Evolutionary conservation across 2,329 filamentous ascomycete species (phyloP), one percentile per base, ranked within the genome.

Genomic region (Amylocarpus encephaloides): DNA sequence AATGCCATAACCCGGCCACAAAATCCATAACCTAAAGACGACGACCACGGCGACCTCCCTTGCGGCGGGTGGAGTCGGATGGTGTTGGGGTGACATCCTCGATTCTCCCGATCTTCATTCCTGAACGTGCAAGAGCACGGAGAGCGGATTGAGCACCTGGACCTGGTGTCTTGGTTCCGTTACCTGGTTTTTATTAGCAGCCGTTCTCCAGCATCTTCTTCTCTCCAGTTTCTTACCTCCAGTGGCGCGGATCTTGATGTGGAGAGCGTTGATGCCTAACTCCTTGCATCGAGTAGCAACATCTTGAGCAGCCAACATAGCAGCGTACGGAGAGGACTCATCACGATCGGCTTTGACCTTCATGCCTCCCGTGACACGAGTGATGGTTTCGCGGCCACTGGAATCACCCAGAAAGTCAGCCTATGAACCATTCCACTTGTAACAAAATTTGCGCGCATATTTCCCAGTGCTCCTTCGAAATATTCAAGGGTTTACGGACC

Each of bases 311-410:
- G 93, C 93, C 88, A 98, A 91, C 93, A 98, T 98, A 78, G 93
- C 93, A 70, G 93, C 93, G 83, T 98, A 98, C 68, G 93, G 93
- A 65, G 93, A 97, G 69, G 92, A 97, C 82, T 98, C 93, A 79
- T 98, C 93, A 83, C 93, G 92, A 72, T 98, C 91, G 76, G 91
- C 91, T 87, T 98, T 98, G 84, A 98, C 93, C 84, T 98, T 98
- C 93, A 98, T 98, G 72, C 94, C 94, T 80, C 94, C 93, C 69
- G 94, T 98, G 66, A 98, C 92, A 88, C 93, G 91, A 84, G 84
- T 88, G 80, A 98, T 96, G 78, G 94, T 98, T 87, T 98, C 93
- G 78, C 93, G 93, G 79, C 93, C 93, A 78, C 88, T 94, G 79
- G 73, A 80, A 82, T 81, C 77, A 82, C 76, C 77, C 77, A 80